Evolutionary conservation across 106 monocot species (phyloP).

Genomic region (Dendrobium chrysotoxum): DNA sequence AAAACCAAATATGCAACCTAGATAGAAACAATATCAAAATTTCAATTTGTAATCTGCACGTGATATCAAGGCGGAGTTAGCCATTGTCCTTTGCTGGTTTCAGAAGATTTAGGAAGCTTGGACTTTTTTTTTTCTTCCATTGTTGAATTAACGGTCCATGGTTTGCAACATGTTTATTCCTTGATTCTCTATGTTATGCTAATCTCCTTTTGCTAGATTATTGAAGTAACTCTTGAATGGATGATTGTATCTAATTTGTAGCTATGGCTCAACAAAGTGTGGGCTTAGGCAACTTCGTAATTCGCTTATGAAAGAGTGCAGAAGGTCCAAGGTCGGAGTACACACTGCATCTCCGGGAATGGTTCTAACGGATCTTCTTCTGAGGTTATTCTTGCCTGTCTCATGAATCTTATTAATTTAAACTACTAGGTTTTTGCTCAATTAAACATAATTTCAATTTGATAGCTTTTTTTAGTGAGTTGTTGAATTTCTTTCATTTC

Average conservation of each 20-base stretch:
- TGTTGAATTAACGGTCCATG: not conserved
- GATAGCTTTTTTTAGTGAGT: too few species aligned
- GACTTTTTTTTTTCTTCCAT: not conserved
- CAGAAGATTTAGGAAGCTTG: not conserved
- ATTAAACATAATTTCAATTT: too few species aligned
- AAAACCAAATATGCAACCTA: too few species aligned
- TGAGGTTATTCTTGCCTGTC: constrained; percentile 45
- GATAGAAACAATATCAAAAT: too few species aligned
- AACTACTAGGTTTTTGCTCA: not conserved
- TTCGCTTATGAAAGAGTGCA: constrained; percentile 81
- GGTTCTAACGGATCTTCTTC: constrained; percentile 89
- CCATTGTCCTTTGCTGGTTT: not conserved
- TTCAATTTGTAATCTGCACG: too few species aligned
- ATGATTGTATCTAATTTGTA: constrained; percentile 19
- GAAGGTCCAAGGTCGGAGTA: constrained; percentile 79
- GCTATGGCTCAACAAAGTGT: constrained; percentile 97
- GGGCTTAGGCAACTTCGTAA: constrained; percentile 87
- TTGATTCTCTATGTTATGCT: not conserved
- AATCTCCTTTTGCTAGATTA: not conserved
- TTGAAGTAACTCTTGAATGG: not conserved
- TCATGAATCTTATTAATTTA: not conserved
- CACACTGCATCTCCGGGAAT: constrained; percentile 99
- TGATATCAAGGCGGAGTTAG: not conserved
- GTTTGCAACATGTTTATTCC: not conserved
- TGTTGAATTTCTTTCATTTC: too few species aligned